phyloP scores from a whole-genome alignment of 2,329 filamentous ascomycete species.

The Macrophomina phaseolina region DNA sequence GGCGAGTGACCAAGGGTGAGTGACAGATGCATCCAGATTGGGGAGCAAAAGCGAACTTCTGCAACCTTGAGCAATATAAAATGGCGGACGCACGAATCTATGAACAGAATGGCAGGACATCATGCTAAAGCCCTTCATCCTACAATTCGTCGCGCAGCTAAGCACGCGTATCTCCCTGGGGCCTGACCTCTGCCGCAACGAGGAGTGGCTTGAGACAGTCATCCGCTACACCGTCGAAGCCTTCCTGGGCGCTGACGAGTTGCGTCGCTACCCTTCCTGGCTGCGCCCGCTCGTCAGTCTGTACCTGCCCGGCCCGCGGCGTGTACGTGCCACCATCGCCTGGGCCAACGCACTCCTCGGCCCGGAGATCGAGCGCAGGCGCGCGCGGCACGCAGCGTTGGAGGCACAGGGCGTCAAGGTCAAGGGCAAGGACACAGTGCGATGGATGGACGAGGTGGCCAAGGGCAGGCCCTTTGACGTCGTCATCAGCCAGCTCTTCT shows the following conservation, averaged over 20 bases:
- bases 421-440: constrained; percentile 35
- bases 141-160: constrained; percentile 46
- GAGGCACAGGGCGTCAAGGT: constrained; percentile 31
- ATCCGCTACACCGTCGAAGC: constrained; percentile 45
- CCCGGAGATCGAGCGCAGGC: constrained; percentile 41
- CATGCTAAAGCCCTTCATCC: constrained; percentile 34
- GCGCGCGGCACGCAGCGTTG: constrained; percentile 26
- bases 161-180: constrained; percentile 51
- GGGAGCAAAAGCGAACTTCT: neutral
- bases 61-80: no score
- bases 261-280: constrained; percentile 43
- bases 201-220: constrained; percentile 45
- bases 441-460: constrained; percentile 33
- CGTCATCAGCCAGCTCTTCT: constrained; percentile 28
- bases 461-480: constrained; percentile 30
- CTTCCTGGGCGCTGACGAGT: constrained; percentile 39
- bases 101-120: constrained; percentile 29
- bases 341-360: constrained; percentile 43
- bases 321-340: constrained; percentile 39
- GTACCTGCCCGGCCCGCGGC: constrained; percentile 43
- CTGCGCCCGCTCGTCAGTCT: constrained; percentile 42
- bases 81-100: no score
- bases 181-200: constrained; percentile 43
- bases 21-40: neutral
- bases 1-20: neutral